Conservation (phyloP, 805 yeast genomes). For the Metschnikowia continentalis region DNA sequence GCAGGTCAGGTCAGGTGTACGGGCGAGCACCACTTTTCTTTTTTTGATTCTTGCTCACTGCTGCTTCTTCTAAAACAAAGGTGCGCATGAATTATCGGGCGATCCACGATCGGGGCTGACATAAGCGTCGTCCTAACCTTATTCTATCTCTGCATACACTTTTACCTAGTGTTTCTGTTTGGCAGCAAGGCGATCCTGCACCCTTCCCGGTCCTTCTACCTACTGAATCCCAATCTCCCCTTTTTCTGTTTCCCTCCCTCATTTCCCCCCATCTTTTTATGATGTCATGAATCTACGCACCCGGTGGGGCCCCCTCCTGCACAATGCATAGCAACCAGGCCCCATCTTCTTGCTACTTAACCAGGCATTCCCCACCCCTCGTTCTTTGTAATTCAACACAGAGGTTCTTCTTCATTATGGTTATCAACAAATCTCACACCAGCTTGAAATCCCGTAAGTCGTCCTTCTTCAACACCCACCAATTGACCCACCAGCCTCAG, state of each 20-base stretch:
- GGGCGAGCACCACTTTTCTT: not conserved
- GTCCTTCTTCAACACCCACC: slow-evolving; percentile 33
- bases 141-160: too few relatives aligned
- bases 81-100: not conserved
- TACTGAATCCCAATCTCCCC: too few relatives aligned
- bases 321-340: slow-evolving; percentile 12
- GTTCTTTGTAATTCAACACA: not conserved
- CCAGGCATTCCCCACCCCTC: not conserved
- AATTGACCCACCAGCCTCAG: slow-evolving; percentile 35
- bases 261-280: not conserved
- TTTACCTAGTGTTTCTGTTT: too few relatives aligned
- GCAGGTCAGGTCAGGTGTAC: not conserved
- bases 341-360: not conserved
- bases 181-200: too few relatives aligned
- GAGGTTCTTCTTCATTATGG: slow-evolving; percentile 8
- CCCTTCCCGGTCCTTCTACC: too few relatives aligned
- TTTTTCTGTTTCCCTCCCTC: too few relatives aligned
- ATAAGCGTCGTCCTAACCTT: too few relatives aligned
- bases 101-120: not conserved
- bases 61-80: not conserved
- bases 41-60: too few relatives aligned
- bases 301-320: slow-evolving; percentile 5
- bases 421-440: slow-evolving; percentile 33
- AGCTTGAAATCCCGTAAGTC: slow-evolving; percentile 39
- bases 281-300: not conserved